These are phyloP conservation scores for Aurifilum marmelostoma DNA, from an alignment of 2,329 filamentous ascomycete species.

Conservation along the genomic window DNA sequence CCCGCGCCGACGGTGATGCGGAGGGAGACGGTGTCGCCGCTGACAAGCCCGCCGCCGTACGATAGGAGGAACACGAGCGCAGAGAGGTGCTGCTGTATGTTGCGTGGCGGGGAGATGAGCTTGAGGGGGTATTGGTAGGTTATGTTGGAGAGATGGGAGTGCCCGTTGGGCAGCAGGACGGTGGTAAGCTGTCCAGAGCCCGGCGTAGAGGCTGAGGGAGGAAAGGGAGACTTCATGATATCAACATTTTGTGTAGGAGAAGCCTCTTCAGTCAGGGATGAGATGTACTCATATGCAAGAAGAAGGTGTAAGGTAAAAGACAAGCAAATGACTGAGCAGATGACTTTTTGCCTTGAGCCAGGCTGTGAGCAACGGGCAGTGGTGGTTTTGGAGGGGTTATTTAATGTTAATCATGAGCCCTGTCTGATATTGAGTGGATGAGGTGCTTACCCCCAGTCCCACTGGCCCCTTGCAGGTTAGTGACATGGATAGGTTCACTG, in stretches of 20 bases:
- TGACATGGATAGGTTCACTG: not conserved
- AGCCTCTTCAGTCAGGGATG: not conserved
- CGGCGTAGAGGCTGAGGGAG: conserved; percentile 70
- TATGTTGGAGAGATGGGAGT: conserved; percentile 72
- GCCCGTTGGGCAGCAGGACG: conserved; percentile 69
- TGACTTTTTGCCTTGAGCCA: not conserved
- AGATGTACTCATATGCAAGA: not conserved
- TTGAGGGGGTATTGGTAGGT: conserved; percentile 95
- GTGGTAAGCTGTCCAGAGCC: conserved; percentile 81
- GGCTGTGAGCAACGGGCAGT: not conserved
- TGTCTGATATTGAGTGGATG: not conserved
- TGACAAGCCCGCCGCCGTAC: conserved; percentile 91
- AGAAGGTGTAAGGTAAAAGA: not conserved
- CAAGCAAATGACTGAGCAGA: no score
- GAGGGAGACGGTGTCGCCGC: conserved; percentile 80
- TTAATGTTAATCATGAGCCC: not conserved
- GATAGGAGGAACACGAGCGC: conserved; percentile 87
- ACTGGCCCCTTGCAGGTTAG: not conserved
- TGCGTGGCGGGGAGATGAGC: conserved; percentile 78
- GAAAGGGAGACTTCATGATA: conserved; percentile 71
- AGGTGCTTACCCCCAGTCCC: not conserved
- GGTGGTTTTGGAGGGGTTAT: not conserved
- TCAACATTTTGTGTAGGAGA: conserved; percentile 15
- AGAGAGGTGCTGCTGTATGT: conserved; percentile 62
- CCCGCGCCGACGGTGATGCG: conserved; percentile 64